A percentile compares a stretch with the other conserved stretches of the same genome.
phyloP scores from a whole-genome alignment of 495 filamentous ascomycete genomes.

The Aspergillus carlsbadensis region DNA sequence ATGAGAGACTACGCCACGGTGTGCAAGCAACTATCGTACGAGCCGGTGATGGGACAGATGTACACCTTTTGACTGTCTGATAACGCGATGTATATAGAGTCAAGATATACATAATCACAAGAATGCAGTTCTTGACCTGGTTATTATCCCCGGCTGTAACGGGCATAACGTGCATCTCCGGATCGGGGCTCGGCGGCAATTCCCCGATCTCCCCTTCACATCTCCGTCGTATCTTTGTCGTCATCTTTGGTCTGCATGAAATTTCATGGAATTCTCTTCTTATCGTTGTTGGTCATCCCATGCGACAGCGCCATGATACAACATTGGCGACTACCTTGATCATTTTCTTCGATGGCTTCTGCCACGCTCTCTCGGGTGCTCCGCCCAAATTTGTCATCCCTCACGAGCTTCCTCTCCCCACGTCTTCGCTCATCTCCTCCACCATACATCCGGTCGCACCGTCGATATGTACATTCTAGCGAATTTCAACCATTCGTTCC shows the following conservation, averaged over 20 bases:
- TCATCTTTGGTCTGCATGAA: not conserved
- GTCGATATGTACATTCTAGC: slow-evolving; percentile 30
- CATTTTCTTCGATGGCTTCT: slow-evolving; percentile 21
- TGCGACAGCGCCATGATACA: not conserved
- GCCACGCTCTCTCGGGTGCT: slow-evolving; percentile 27
- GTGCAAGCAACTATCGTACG: slow-evolving; percentile 29
- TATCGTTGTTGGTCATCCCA: not conserved
- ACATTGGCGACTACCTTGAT: not conserved
- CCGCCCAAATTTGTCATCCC: slow-evolving; percentile 15
- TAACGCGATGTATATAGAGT: not conserved
- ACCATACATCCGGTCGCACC: slow-evolving; percentile 13
- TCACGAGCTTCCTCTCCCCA: slow-evolving; percentile 3
- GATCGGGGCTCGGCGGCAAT: not conserved
- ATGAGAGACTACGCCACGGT: slow-evolving; percentile 45
- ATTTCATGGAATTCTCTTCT: not conserved
- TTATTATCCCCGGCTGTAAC: not conserved
- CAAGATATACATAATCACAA: no score
- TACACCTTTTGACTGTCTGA: slow-evolving; percentile 4
- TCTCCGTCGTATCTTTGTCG: slow-evolving; percentile 8
- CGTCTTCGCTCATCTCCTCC: slow-evolving; percentile 8
- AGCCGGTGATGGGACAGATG: slow-evolving; percentile 16
- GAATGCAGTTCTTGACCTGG: no score
- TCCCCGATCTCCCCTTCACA: slow-evolving; percentile 9
- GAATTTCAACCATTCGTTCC: slow-evolving; percentile 72
- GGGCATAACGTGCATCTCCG: not conserved